Base-by-base conservation (phyloP, 2,329 filamentous ascomycete species). In the Aspergillus hortae region DNA sequence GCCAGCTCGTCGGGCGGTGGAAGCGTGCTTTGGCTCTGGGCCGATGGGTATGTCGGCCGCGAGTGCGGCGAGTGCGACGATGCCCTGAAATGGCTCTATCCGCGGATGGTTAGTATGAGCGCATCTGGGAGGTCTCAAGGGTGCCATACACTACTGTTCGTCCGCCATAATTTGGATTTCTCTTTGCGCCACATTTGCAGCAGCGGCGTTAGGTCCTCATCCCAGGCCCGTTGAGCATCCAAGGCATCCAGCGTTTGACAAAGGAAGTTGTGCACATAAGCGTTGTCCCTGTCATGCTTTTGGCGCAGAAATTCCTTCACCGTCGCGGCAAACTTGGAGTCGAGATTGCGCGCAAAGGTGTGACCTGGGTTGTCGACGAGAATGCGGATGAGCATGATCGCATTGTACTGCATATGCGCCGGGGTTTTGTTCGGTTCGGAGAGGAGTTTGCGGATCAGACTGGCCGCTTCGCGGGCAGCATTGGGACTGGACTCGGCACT, bases 341-440 rank as follows among this genome's bases (percentile, higher is more conserved):
- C 92, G 40, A 97, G 72, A 68, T 95, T 92, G 60, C 88, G 83
- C n/a, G 92, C 96, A 66, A 99, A 99, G 1, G 85, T 90, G 48
- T 82, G 80, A 27, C 92, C 92, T 0, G 94, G 94, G 68, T 99
- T 96, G 70, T 97, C 92, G 61, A 86, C 81, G 59, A 99, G 77
- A 65, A 99, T 99, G 56, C 92, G 87, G 61, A 95, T 80, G 51
- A 99, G 82, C 94, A 97, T 97, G 65, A 97, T 85, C 57, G 90
- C 88, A 74, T 97, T 96, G 80, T 96, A 97, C 72, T 97, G 92
- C 61, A 86, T 85, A 62, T 88, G 85, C 9, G 89, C 84, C 42
- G 78, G 73, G 32, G 67, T 67, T 58, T 73, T 78, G 72, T 89
- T 85, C 40, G 54, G 50, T 59, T 85, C 87, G 61, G 84, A 80